A percentile compares a stretch with the other conserved stretches of the same genome.
Evolutionary conservation across 208 protist species (phyloP).

Genomic region (Tritrichomonas musculus): DNA sequence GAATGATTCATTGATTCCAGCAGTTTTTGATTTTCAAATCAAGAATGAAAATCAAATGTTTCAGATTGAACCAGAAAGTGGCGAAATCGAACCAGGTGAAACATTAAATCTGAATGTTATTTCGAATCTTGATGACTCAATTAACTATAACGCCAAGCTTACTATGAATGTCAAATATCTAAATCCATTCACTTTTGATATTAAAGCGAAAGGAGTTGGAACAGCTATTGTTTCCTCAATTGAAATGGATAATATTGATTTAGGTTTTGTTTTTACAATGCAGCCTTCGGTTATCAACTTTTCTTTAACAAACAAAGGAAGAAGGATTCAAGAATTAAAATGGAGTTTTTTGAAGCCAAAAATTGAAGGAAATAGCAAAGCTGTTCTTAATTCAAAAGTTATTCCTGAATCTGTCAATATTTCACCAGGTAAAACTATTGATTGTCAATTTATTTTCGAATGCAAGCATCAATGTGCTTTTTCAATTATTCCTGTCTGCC

Average conservation of each 20-base stretch:
- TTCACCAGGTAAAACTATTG: not conserved
- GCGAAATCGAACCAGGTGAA: not conserved
- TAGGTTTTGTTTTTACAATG: not conserved
- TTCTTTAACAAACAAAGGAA: not conserved
- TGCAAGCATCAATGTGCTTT: not conserved
- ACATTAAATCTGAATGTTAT: not conserved
- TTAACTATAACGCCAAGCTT: not conserved
- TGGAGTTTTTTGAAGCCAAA: not conserved
- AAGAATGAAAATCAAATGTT: not conserved
- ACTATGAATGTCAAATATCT: not conserved
- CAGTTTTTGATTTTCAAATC: not conserved
- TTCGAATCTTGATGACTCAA: not conserved
- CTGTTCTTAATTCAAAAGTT: not conserved
- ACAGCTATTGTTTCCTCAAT: not conserved
- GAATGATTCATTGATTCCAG: not conserved
- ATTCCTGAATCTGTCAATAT: not conserved
- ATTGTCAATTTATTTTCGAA: not conserved
- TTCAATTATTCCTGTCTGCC: not conserved
- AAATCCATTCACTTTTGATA: not conserved
- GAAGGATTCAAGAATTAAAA: slow-evolving; percentile 5
- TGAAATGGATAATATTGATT: not conserved
- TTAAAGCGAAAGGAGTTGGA: not conserved
- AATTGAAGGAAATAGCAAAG: not conserved
- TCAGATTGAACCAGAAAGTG: not conserved
- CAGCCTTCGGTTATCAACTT: not conserved